Evolutionary conservation across 768 basidiomycete genomes (phyloP), one percentile per base, ranked within the genome.

Genomic region (Calocera viscosa): DNA sequence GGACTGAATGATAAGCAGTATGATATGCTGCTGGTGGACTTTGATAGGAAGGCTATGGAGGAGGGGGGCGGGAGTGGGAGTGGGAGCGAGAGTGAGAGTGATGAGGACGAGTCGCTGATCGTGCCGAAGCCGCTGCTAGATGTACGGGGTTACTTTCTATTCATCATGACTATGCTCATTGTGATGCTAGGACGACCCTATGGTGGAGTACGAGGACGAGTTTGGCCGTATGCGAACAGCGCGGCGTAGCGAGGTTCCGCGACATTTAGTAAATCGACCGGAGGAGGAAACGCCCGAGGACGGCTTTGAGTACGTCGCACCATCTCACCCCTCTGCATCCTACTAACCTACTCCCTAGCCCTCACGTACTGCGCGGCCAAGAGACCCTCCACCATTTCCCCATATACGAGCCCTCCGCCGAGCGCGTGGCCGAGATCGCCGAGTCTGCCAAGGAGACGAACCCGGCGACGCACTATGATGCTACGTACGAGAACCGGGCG

Each of bases 381-480:
- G 91, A 84, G 63, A 90, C 92, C 16, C 83, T 86, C 32, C 84
- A 87, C 70, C 85, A 90, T 75, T 97, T 94, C 77, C 94, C 94
- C 0, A 84, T 88, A 0, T 97, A 92, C 72, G 85, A 89, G 71
- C 94, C 90, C 3, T 86, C 91, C 12, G 84, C 83, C 0, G 94
- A 94, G 68, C 84, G 87, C 8, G 76, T 89, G 53, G 86, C 88
- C 2, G 85, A 87, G 67, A 87, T 94, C 65, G 84, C 83, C 66
- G 86, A 86, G 66, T 83, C 84, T 17, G 82, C 86, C 1, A 90
- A 94, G 69, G 80, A 83, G 38, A 82, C 87, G 69, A 88, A 87
- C 53, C 89, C 89, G 0, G 80, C 82, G 12, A 76, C 81, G 1
- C 92, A 96, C 75, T 99, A 91, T 74, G 90, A 97, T 73, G 83